phyloP scores from a whole-genome alignment of 2,329 filamentous ascomycete species.

The Rutstroemia sydowiana region DNA sequence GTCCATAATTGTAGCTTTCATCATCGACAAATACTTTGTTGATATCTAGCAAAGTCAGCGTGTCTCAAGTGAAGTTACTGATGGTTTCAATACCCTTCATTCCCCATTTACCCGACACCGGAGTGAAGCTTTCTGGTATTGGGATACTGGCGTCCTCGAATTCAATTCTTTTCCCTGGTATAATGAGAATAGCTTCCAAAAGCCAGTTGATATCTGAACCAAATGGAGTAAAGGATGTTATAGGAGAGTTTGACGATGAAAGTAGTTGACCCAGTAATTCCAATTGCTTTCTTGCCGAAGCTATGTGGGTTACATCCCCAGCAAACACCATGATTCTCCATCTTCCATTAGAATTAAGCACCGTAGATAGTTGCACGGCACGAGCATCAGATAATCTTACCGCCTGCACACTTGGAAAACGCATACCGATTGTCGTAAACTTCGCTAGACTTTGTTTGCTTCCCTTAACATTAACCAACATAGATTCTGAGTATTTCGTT shows the following conservation, averaged over 20 bases:
- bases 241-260: too few species aligned
- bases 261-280: background rate
- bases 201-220: too few species aligned
- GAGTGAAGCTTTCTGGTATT: background rate
- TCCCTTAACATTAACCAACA: background rate
- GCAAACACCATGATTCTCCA: background rate
- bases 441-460: background rate
- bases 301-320: background rate
- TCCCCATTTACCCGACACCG: background rate
- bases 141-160: background rate
- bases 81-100: background rate
- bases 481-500: background rate
- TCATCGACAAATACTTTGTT: background rate
- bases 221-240: too few species aligned
- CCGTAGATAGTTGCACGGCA: background rate
- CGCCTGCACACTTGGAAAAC: background rate
- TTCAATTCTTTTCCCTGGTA: too few species aligned
- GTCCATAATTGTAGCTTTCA: background rate
- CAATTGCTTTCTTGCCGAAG: background rate
- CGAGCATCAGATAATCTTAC: background rate
- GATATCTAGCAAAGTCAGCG: background rate
- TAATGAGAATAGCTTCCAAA: too few species aligned
- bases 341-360: background rate
- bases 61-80: background rate
- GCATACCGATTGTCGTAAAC: background rate